Evolutionary conservation across 2,329 filamentous ascomycete species (phyloP).

Genomic region (Didymella glomerata): DNA sequence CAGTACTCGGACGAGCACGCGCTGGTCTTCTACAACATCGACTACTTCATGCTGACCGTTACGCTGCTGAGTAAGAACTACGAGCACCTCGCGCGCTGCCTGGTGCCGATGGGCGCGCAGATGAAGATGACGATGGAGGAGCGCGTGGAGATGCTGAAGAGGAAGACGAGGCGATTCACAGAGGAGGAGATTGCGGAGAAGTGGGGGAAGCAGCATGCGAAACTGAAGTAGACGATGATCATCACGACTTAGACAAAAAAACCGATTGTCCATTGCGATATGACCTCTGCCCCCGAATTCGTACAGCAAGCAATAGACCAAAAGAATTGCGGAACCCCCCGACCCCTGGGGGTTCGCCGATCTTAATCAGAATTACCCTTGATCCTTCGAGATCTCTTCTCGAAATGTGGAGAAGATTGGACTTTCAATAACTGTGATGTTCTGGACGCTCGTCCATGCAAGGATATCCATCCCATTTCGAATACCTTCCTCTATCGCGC

Average conservation of each 20-base stretch:
- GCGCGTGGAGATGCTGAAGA: conserved; percentile 68
- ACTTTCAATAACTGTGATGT: not conserved
- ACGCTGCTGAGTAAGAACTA: conserved; percentile 76
- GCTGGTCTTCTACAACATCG: conserved; percentile 81
- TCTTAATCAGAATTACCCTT: not conserved
- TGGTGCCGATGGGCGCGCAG: conserved; percentile 79
- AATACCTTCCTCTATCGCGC: too few relatives aligned
- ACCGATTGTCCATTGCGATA: not conserved
- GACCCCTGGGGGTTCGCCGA: not conserved
- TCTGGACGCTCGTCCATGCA: too few relatives aligned
- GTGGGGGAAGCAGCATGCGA: conserved; percentile 56
- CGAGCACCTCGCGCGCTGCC: conserved; percentile 69
- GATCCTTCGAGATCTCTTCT: not conserved
- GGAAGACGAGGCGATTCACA: conserved; percentile 71
- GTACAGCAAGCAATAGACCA: not conserved
- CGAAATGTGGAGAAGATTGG: not conserved
- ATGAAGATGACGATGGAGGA: conserved; percentile 71
- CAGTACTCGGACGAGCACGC: conserved; percentile 72
- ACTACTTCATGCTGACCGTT: conserved; percentile 79
- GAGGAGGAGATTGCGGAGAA: conserved; percentile 70
- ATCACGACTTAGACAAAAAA: not conserved
- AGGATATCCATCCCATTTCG: not conserved
- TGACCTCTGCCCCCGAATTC: too few relatives aligned
- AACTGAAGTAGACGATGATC: conserved; percentile 27
- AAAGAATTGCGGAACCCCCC: not conserved